Conservation (phyloP, 1,284 basidiomycete genomes). For the Neolentinus lepideus region DNA sequence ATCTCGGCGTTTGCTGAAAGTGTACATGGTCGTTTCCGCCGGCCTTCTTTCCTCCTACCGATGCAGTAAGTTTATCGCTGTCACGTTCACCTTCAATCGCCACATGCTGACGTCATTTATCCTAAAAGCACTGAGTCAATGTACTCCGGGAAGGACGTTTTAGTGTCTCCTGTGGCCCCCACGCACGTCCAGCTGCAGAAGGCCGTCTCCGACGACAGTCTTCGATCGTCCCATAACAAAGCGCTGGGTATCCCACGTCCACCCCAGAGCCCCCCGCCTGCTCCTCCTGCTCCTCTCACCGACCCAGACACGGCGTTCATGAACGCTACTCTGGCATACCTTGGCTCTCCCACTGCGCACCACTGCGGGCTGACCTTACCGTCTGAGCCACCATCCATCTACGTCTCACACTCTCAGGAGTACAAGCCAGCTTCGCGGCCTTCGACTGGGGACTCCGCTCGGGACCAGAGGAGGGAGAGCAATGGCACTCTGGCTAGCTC, state of each 20-base stretch:
- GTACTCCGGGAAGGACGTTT: not conserved
- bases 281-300: not conserved
- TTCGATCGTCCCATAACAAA: not conserved
- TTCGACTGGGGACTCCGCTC: not conserved
- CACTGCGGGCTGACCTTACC: not conserved
- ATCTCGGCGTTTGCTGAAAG: not conserved
- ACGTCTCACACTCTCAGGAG: not conserved
- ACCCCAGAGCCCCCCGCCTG: not conserved
- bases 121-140: not conserved
- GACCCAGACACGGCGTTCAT: not conserved
- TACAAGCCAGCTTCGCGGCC: not conserved
- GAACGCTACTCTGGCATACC: not conserved
- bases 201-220: not conserved
- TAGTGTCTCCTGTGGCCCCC: not conserved
- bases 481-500: slow-evolving; percentile 1
- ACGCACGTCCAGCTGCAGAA: not conserved
- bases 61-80: not conserved
- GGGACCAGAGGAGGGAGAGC: not conserved
- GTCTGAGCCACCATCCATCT: not conserved
- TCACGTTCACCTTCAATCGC: not conserved
- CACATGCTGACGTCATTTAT: not conserved
- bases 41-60: not conserved
- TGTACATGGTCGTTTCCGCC: not conserved
- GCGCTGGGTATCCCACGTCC: not conserved
- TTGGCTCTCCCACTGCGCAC: not conserved